Evolutionary conservation across 192 early-diverging fungal species (phyloP), one percentile per base, ranked within the genome.

Genomic region (Rhizoclosmatium globosum): DNA sequence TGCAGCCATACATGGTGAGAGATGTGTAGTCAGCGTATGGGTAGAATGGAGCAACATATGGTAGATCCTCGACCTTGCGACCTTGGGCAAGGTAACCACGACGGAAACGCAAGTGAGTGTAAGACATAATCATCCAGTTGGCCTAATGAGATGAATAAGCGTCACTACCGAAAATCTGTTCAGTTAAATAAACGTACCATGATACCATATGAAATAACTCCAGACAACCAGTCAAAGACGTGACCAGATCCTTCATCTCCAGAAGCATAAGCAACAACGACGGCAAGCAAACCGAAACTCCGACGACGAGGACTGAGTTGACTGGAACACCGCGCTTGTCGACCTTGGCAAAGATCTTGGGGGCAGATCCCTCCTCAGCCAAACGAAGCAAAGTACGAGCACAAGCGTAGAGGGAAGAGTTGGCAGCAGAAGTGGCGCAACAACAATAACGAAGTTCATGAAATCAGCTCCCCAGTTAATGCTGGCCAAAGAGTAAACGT

Each of bases 391-490:
- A 67, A 4, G 90, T 91, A 43, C 93, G 81, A 15, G 89, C 91
- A 4, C 88, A 91, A 6, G 91, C 91, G 82, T 93, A 94, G 46
- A 94, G 78, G 23, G 90, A 87, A 47, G 93, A 94, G 84, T 94
- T 94, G 59, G 89, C 89, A n/a, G 93, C 92, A 0, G 92, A 93
- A n/a, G 92, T 59, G 2, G 92, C 89, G 92, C 90, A 53, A 89
- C 91, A n/a, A 94, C 46, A 43, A 92, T 88, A 47, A 94, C 89
- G 46, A 88, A 91, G 77, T 94, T 94, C 86, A 94, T 92, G 43
- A 94, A 82, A 79, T 92, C 78, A 58, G 81, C 76, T 1, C 88
- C 91, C 3, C 77, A 82, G 17, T 62, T 23, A 58, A 92, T 83
- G 46, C 88, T 87, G 44, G 89, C 87, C 42, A 76, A 84, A 42